Percentiles rank a stretch among this genome's conserved stretches.
phyloP scores from a whole-genome alignment of 2,329 filamentous ascomycete genomes.

The Trichoderma gracile region DNA sequence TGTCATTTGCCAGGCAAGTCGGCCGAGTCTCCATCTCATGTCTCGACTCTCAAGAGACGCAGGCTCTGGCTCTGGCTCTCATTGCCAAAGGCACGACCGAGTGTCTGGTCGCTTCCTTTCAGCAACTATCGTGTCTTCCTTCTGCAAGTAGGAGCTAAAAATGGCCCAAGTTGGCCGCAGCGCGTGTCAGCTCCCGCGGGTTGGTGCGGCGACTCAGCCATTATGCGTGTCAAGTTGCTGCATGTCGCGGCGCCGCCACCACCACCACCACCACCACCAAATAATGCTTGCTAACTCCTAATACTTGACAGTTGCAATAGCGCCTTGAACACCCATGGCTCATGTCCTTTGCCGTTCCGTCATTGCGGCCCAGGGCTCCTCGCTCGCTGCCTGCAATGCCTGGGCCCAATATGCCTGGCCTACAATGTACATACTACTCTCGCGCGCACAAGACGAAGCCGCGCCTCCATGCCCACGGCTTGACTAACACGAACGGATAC shows the following conservation, averaged over 20 bases:
- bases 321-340: not conserved
- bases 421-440: not conserved
- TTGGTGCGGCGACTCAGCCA: not conserved
- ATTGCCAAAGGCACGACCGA: not conserved
- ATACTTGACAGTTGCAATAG: not conserved
- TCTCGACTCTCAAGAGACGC: not conserved
- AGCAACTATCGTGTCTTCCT: too few species aligned
- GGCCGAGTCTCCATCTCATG: slow-evolving; percentile 3
- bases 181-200: not conserved
- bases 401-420: not conserved
- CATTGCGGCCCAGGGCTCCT: not conserved
- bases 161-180: slow-evolving; percentile 12
- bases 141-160: not conserved
- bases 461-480: not conserved
- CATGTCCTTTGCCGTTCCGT: not conserved
- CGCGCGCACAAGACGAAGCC: not conserved
- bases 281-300: too few species aligned
- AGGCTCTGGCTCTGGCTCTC: not conserved
- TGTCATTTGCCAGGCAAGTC: slow-evolving; percentile 15
- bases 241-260: not conserved
- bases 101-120: not conserved
- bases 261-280: not conserved
- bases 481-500: not conserved
- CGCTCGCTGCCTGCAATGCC: not conserved
- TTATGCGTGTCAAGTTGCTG: not conserved